Percentiles rank a stretch among this genome's conserved stretches.
Conservation (phyloP, 176 grass and related monocot genomes). For the Carex myosuroides region DNA sequence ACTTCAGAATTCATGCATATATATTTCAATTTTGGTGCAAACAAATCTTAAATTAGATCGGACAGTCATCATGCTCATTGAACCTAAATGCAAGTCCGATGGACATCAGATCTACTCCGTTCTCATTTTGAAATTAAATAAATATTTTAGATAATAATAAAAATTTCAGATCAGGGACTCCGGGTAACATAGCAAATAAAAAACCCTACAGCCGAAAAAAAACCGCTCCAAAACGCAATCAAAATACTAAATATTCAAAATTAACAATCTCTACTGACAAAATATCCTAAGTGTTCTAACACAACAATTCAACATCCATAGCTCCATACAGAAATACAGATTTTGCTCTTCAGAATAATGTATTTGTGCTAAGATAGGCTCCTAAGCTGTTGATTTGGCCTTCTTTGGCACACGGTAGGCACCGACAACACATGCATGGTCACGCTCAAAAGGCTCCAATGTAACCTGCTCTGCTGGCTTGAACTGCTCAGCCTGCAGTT, state of each 20-base stretch:
- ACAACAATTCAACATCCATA: background rate
- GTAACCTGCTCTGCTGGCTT: slow-evolving; percentile 79
- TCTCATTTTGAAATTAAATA: no score
- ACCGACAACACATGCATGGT: slow-evolving; percentile 70
- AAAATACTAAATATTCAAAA: background rate
- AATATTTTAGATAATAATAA: no score
- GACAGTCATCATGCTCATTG: no score
- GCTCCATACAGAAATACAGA: background rate
- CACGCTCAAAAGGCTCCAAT: slow-evolving; percentile 66
- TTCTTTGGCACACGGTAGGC: slow-evolving; percentile 82
- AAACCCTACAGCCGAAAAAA: background rate
- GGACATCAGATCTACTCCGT: no score
- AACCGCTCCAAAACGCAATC: background rate
- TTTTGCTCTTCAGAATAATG: background rate
- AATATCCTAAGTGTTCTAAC: slow-evolving; percentile 4
- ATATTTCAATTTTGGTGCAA: no score
- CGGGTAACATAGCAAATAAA: no score
- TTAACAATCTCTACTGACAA: background rate
- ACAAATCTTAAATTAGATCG: no score
- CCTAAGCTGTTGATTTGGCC: slow-evolving; percentile 32
- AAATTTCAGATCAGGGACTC: no score
- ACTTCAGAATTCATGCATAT: no score
- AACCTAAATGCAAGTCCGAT: no score
- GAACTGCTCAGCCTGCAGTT: slow-evolving; percentile 83
- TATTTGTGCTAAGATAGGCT: background rate